Conservation (phyloP, 1,284 basidiomycete genomes). For the Jaminaea rosea region DNA sequence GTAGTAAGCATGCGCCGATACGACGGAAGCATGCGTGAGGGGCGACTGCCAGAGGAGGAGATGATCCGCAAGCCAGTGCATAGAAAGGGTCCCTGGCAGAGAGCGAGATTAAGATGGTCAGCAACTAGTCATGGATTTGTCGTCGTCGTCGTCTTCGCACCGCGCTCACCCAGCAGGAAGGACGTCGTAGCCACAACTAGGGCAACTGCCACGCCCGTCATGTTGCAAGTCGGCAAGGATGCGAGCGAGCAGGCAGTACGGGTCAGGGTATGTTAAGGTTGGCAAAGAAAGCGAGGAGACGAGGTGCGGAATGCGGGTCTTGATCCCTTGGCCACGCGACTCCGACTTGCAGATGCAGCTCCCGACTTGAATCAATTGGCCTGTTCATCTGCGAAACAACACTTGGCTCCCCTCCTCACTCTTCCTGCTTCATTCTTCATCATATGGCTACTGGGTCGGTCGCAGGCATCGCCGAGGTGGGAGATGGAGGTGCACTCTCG, state of each 20-base stretch:
- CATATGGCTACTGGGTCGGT: too few species aligned
- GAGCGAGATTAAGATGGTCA: conserved; percentile 1
- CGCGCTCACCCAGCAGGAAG: conserved; percentile 40
- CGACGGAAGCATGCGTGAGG: conserved; percentile 27
- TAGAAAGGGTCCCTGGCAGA: conserved; percentile 30
- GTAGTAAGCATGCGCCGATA: conserved; percentile 41
- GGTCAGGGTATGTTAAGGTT: too few species aligned
- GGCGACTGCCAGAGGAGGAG: conserved; percentile 42
- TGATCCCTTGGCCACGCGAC: too few species aligned
- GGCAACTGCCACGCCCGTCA: conserved; percentile 24
- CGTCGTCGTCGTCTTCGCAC: not conserved
- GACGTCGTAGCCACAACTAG: conserved; percentile 22
- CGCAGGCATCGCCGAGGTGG: too few species aligned
- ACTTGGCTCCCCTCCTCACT: too few species aligned
- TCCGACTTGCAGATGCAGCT: too few species aligned
- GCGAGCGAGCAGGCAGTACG: not conserved
- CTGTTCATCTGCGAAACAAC: too few species aligned
- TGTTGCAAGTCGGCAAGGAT: conserved; percentile 1
- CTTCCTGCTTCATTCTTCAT: too few species aligned
- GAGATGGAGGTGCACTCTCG: too few species aligned
- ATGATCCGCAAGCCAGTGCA: conserved; percentile 46
- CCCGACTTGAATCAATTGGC: too few species aligned
- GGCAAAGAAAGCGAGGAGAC: too few species aligned
- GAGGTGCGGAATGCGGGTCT: too few species aligned
- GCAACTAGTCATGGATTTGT: not conserved